Percentiles rank a stretch among this genome's conserved stretches.
Evolutionary conservation across 176 grass and related monocot species (phyloP).

Genomic region (Carex kokanica): DNA sequence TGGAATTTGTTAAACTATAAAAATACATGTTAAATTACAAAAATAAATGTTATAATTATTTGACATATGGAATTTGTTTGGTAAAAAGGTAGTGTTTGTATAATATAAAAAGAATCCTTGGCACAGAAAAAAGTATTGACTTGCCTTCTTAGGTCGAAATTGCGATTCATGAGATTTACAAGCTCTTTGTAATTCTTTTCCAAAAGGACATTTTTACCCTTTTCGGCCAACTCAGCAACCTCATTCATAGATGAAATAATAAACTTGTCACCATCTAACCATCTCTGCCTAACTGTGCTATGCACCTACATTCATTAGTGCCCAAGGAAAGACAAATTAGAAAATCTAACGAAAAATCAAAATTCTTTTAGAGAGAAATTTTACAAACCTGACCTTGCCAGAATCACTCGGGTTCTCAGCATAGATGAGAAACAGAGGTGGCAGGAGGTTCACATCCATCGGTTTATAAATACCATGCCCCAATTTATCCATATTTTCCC

Average conservation of each 20-base stretch:
- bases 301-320: slow-evolving; percentile 45
- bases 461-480: slow-evolving; percentile 69
- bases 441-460: slow-evolving; percentile 53
- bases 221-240: slow-evolving; percentile 49
- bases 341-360: neutral
- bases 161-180: slow-evolving; percentile 52
- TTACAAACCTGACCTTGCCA: slow-evolving; percentile 58
- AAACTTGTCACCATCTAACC: slow-evolving; percentile 60
- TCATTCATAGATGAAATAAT: slow-evolving; percentile 67
- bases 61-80: neutral
- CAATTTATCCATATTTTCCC: slow-evolving; percentile 74
- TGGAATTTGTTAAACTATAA: no score
- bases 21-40: no score
- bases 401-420: slow-evolving; percentile 85
- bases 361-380: neutral
- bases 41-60: neutral
- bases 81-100: neutral
- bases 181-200: slow-evolving; percentile 48
- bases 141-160: slow-evolving; percentile 70
- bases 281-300: slow-evolving; percentile 71
- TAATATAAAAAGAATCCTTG: neutral
- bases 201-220: slow-evolving; percentile 46
- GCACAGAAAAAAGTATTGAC: neutral
- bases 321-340: neutral
- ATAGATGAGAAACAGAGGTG: slow-evolving; percentile 72